Percentiles rank a stretch among this genome's conserved stretches.
These are phyloP conservation scores for Smallanthus sonchifolius DNA, from an alignment of 129 eudicot species.

Conservation along the genomic window DNA sequence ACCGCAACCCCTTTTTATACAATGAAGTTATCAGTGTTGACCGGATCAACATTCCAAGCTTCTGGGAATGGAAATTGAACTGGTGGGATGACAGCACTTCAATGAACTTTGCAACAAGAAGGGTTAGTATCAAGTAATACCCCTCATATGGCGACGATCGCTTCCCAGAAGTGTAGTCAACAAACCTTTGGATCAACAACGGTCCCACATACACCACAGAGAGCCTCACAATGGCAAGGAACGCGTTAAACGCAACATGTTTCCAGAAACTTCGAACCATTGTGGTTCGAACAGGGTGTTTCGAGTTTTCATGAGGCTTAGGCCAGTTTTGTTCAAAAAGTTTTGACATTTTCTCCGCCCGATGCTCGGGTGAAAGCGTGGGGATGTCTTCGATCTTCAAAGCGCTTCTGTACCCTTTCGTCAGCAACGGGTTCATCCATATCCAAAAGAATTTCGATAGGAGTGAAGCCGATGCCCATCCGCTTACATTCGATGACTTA, in stretches of 20 bases:
- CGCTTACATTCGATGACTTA: conserved; percentile 46
- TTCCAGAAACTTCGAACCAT: conserved; percentile 82
- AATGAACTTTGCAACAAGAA: conserved; percentile 61
- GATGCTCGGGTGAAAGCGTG: conserved; percentile 68
- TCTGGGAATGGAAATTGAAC: conserved; percentile 74
- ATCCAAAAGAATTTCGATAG: conserved; percentile 66
- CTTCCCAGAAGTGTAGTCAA: conserved; percentile 68
- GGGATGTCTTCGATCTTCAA: conserved; percentile 70
- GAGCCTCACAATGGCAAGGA: conserved; percentile 56
- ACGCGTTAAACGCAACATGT: conserved; percentile 55
- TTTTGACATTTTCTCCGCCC: conserved; percentile 60
- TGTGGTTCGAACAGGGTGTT: conserved; percentile 65
- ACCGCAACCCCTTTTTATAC: conserved; percentile 75
- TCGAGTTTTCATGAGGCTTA: conserved; percentile 57
- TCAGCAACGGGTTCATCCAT: conserved; percentile 78
- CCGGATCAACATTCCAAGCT: conserved; percentile 76
- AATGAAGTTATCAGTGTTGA: conserved; percentile 67
- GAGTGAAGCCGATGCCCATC: conserved; percentile 65
- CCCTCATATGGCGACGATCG: conserved; percentile 65
- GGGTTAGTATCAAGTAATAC: conserved; percentile 59
- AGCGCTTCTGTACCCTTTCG: conserved; percentile 51
- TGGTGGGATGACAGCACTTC: conserved; percentile 82
- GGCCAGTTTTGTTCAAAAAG: conserved; percentile 81
- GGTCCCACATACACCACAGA: conserved; percentile 89
- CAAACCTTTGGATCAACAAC: conserved; percentile 59